A percentile compares a stretch with the other conserved stretches of the same genome.
phyloP scores from a whole-genome alignment of 345 rosid genomes.

The Crucihimalaya himalaica region DNA sequence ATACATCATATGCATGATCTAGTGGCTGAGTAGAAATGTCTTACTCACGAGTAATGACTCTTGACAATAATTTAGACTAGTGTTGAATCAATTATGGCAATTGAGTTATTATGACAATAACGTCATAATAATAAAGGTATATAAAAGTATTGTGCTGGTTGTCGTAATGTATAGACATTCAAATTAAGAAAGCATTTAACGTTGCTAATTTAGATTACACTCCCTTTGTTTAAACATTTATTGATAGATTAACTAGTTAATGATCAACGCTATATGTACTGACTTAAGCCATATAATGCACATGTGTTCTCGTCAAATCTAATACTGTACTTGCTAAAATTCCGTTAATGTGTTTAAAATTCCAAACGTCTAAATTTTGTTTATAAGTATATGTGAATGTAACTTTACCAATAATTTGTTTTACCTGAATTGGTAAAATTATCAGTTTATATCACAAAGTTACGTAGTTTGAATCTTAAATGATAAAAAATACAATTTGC shows the following conservation, averaged over 20 bases:
- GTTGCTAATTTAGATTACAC: not conserved
- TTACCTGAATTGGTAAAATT: no score
- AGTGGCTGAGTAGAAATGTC: slow-evolving; percentile 18
- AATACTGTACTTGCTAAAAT: no score
- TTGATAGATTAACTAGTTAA: not conserved
- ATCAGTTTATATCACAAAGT: no score
- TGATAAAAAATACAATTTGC: no score
- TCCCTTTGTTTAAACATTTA: not conserved
- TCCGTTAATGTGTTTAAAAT: no score
- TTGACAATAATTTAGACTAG: not conserved
- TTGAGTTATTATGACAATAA: slow-evolving; percentile 8
- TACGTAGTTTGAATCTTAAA: no score
- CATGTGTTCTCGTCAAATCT: not conserved
- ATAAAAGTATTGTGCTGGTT: not conserved
- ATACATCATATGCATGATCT: slow-evolving; percentile 26
- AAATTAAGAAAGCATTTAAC: not conserved
- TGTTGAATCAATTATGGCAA: not conserved
- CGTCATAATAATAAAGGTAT: not conserved
- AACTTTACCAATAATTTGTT: no score
- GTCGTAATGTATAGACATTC: not conserved
- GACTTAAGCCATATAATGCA: not conserved
- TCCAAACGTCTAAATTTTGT: no score
- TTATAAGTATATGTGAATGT: no score
- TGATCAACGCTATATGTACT: not conserved
- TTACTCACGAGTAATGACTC: slow-evolving; percentile 12